phyloP scores from a whole-genome alignment of 371 early-diverging fungal genomes.

The Smittium culicis region DNA sequence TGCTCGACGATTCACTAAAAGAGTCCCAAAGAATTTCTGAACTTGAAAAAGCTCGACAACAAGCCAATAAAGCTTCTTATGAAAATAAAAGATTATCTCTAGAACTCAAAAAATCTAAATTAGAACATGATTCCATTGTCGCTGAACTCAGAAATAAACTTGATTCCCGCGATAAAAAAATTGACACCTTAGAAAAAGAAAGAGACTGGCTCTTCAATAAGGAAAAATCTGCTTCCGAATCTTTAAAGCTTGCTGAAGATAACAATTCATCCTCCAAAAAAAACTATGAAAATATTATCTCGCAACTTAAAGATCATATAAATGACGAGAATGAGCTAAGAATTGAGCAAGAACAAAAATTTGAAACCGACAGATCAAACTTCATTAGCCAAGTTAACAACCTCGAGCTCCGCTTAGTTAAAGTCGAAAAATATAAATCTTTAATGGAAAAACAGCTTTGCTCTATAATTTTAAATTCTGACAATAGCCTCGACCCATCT shows the following conservation, averaged over 20 bases:
- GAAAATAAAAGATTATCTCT: slow-evolving; percentile 18
- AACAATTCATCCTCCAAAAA: slow-evolving; percentile 12
- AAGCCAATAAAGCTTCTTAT: slow-evolving; percentile 18
- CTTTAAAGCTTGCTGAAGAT: slow-evolving; percentile 16
- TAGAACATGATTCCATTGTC: slow-evolving; percentile 20
- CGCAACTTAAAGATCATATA: slow-evolving; percentile 6
- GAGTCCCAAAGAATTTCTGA: not conserved
- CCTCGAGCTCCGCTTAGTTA: not conserved
- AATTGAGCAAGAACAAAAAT: slow-evolving; percentile 10
- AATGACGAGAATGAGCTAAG: slow-evolving; percentile 13
- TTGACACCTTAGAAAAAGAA: slow-evolving; percentile 35
- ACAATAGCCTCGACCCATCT: not conserved
- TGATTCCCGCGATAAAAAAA: slow-evolving; percentile 14
- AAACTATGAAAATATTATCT: slow-evolving; percentile 10
- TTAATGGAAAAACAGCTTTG: slow-evolving; percentile 5
- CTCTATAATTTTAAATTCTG: not conserved
- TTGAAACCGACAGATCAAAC: not conserved
- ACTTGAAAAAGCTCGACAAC: slow-evolving; percentile 15
- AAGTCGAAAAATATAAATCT: not conserved
- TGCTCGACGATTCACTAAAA: not conserved
- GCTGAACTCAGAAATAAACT: slow-evolving; percentile 10
- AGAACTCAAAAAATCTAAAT: slow-evolving; percentile 20
- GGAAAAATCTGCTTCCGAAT: slow-evolving; percentile 23
- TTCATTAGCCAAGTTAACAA: not conserved
- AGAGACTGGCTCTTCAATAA: slow-evolving; percentile 32